phyloP scores from a whole-genome alignment of 768 basidiomycete species.

The Lactifluus rugatus region DNA sequence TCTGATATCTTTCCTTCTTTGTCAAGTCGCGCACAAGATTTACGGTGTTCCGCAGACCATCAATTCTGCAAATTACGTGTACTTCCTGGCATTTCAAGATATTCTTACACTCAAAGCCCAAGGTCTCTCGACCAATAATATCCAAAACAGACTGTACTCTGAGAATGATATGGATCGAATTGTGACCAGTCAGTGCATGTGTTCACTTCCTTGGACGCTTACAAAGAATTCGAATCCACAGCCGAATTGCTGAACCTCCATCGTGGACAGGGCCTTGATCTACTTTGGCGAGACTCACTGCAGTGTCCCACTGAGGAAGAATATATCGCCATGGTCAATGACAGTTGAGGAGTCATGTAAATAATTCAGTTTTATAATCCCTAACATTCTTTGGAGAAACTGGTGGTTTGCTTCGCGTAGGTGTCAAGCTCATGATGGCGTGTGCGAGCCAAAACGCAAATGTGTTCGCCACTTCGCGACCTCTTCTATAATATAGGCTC shows the following conservation, averaged over 20 bases:
- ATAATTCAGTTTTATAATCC: not conserved
- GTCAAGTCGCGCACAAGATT: conserved; percentile 81
- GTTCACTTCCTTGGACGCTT: not conserved
- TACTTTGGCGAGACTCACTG: conserved; percentile 89
- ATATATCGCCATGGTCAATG: conserved; percentile 92
- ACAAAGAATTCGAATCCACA: conserved; percentile 3
- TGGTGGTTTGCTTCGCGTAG: conserved; percentile 84
- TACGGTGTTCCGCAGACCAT: conserved; percentile 96
- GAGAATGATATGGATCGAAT: conserved; percentile 51
- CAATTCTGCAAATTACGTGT: conserved; percentile 95
- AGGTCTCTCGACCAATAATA: not conserved
- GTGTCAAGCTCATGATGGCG: conserved; percentile 95
- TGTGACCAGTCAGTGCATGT: conserved; percentile 53
- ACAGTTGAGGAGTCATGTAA: conserved; percentile 47
- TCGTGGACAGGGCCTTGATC: conserved; percentile 89
- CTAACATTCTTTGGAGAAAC: conserved; percentile 51
- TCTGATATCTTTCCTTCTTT: not conserved
- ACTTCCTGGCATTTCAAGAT: conserved; percentile 88
- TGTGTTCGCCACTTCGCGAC: conserved; percentile 34
- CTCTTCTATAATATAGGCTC: not conserved
- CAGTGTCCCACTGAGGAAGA: conserved; percentile 91
- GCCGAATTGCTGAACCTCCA: conserved; percentile 43
- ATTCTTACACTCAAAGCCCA: conserved; percentile 47
- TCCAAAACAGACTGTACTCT: conserved; percentile 21
- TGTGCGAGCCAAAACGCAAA: conserved; percentile 53